Evolutionary conservation across 2,329 filamentous ascomycete species (phyloP).

Genomic region (Colletotrichum cereale): DNA sequence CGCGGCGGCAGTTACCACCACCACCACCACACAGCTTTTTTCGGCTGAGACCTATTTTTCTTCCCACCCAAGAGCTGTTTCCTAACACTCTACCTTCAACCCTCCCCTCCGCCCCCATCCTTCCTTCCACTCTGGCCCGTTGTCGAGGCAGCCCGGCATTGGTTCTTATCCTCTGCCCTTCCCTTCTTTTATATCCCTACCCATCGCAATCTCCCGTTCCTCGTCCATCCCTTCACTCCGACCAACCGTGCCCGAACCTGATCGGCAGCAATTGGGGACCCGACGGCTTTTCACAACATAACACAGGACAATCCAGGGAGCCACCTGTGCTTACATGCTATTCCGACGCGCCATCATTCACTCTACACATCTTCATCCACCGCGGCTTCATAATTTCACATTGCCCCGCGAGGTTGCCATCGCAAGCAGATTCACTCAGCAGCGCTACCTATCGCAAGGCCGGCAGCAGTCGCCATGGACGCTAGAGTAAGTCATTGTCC

Average conservation of each 20-base stretch:
- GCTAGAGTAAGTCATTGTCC: conserved; percentile 40
- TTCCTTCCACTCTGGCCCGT: conserved; percentile 19
- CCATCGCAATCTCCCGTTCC: conserved; percentile 33
- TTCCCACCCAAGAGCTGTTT: conserved; percentile 30
- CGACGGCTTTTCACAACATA: conserved; percentile 2
- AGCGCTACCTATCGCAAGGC: conserved; percentile 30
- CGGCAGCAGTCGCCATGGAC: conserved; percentile 41
- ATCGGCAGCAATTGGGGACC: conserved; percentile 9
- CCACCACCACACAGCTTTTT: conserved; percentile 27
- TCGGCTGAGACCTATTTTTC: conserved; percentile 29
- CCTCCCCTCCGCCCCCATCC: conserved; percentile 23
- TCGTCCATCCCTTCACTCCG: conserved; percentile 32
- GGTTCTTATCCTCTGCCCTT: conserved; percentile 8
- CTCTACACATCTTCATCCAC: conserved; percentile 31
- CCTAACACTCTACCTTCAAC: conserved; percentile 3
- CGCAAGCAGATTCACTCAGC: conserved; percentile 31
- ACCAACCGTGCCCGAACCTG: conserved; percentile 9
- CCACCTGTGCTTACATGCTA: conserved; percentile 32
- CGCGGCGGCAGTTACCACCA: conserved; percentile 33
- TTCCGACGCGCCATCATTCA: conserved; percentile 29
- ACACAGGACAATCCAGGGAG: conserved; percentile 1
- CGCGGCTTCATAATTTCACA: conserved; percentile 28
- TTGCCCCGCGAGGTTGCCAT: conserved; percentile 8
- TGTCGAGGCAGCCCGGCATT: conserved; percentile 36
- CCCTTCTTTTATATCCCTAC: conserved; percentile 29